A percentile compares a stretch with the other conserved stretches of the same genome.
phyloP scores from a whole-genome alignment of 352 stramenopile species.

The Phytophthora ramorum region DNA sequence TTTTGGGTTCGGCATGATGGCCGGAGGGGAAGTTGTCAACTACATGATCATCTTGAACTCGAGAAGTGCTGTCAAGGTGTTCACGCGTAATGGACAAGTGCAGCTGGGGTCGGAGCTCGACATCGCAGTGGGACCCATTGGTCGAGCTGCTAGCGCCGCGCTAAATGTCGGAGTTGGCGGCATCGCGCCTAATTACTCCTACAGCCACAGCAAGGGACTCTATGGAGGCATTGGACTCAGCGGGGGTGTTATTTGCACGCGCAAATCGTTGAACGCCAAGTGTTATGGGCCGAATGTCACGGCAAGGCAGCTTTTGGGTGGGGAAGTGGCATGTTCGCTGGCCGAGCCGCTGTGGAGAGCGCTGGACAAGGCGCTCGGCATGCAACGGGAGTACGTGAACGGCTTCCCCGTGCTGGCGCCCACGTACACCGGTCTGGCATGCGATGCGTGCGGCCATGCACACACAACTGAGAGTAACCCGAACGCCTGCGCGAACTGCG shows the following conservation, averaged over 20 bases:
- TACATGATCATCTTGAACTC: constrained; percentile 88
- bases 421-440: constrained; percentile 52
- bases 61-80: constrained; percentile 76
- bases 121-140: constrained; percentile 72
- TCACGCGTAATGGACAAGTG: constrained; percentile 80
- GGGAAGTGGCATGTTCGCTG: constrained; percentile 68
- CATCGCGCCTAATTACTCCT: constrained; percentile 82
- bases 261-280: constrained; percentile 79
- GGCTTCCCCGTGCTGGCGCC: constrained; percentile 64
- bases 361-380: constrained; percentile 65
- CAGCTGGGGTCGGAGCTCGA: constrained; percentile 81
- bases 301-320: constrained; percentile 68
- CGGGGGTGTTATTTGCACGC: constrained; percentile 74
- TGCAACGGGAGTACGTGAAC: constrained; percentile 70
- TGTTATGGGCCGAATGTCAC: constrained; percentile 72
- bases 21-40: constrained; percentile 79
- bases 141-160: constrained; percentile 65
- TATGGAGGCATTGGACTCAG: constrained; percentile 79
- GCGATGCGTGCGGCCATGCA: constrained; percentile 60
- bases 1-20: constrained; percentile 87
- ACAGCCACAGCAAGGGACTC: constrained; percentile 78
- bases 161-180: constrained; percentile 68
- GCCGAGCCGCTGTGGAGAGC: constrained; percentile 71
- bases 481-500: constrained; percentile 55
- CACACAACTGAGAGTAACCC: constrained; percentile 52